phyloP scores from a whole-genome alignment of 2,329 filamentous ascomycete genomes.

The Sporothrix pseudoabietina region DNA sequence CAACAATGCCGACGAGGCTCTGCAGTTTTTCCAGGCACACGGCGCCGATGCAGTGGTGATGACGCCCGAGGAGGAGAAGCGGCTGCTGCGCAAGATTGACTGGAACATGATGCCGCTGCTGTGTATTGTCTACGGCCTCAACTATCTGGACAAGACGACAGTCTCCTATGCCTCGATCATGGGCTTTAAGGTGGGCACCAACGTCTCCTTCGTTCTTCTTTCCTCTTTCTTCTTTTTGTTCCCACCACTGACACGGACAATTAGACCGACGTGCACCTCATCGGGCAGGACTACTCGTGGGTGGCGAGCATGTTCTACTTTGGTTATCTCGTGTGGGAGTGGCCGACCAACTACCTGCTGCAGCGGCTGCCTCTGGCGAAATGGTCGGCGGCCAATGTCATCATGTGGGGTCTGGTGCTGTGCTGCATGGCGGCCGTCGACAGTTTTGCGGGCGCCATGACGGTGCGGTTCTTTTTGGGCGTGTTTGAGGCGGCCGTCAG shows the following conservation, averaged over 20 bases:
- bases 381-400: constrained; percentile 65
- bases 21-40: constrained; percentile 45
- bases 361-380: constrained; percentile 67
- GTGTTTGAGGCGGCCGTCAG: constrained; percentile 69
- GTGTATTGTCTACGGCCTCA: constrained; percentile 60
- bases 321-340: constrained; percentile 60
- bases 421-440: constrained; percentile 64
- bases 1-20: constrained; percentile 49
- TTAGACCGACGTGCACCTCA: constrained; percentile 47
- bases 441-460: constrained; percentile 63
- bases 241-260: not conserved
- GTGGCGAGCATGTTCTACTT: constrained; percentile 55
- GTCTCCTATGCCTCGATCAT: constrained; percentile 56
- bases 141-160: constrained; percentile 54
- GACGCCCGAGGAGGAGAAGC: constrained; percentile 46
- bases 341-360: constrained; percentile 65
- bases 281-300: constrained; percentile 53
- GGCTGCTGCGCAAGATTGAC: constrained; percentile 51
- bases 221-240: not conserved
- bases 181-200: constrained; percentile 47
- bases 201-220: no score
- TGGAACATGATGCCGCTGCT: constrained; percentile 53
- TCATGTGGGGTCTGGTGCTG: constrained; percentile 62
- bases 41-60: constrained; percentile 44
- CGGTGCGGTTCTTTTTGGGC: constrained; percentile 68